Conservation (phyloP, 192 early-diverging fungal genomes). For the Jimgerdemannia flammicorona region DNA sequence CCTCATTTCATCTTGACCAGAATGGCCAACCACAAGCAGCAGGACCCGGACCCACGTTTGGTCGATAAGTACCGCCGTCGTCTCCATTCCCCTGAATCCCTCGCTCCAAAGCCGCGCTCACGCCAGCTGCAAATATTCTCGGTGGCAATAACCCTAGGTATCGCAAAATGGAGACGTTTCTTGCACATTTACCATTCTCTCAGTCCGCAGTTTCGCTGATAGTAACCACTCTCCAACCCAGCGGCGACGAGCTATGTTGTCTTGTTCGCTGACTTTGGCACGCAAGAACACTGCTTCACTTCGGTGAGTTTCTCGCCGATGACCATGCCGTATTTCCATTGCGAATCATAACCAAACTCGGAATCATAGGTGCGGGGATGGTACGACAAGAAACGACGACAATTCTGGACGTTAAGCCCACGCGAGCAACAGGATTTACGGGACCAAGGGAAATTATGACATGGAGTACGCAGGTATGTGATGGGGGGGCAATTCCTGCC, state of each 20-base stretch:
- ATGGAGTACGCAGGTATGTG: neutral
- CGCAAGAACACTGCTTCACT: slow-evolving; percentile 19
- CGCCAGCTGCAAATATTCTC: neutral
- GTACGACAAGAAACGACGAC: slow-evolving; percentile 19
- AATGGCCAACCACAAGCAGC: neutral
- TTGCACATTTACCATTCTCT: too few relatives aligned
- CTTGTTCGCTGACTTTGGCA: slow-evolving; percentile 30
- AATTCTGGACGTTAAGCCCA: slow-evolving; percentile 19
- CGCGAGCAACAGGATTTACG: slow-evolving; percentile 21
- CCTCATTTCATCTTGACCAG: neutral
- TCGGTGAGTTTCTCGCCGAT: slow-evolving; percentile 9
- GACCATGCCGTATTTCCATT: too few relatives aligned
- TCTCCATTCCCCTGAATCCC: neutral
- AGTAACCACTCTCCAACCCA: slow-evolving; percentile 4
- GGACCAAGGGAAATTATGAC: slow-evolving; percentile 22
- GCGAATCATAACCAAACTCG: neutral
- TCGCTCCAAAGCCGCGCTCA: neutral
- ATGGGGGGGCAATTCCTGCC: too few relatives aligned
- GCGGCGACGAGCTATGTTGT: slow-evolving; percentile 24
- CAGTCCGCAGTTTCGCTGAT: neutral
- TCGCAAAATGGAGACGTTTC: too few relatives aligned
- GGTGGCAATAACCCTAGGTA: neutral
- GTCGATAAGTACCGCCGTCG: slow-evolving; percentile 2
- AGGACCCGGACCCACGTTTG: neutral
- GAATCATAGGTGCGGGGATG: slow-evolving; percentile 15